phyloP scores from a whole-genome alignment of 441 rosid species.

The Geranium incanum region DNA sequence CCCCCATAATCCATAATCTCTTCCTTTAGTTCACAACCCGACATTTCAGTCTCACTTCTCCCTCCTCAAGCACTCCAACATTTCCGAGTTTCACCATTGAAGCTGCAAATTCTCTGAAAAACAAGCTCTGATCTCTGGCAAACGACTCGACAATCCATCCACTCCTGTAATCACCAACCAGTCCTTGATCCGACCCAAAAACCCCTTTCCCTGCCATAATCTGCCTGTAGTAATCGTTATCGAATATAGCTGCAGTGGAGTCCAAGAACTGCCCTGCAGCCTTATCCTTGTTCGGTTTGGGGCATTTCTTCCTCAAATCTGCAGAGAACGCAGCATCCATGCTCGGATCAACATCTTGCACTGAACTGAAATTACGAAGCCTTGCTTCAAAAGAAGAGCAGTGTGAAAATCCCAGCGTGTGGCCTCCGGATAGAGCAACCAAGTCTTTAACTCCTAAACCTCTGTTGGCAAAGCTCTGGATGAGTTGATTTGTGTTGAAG shows the following conservation, averaged over 20 bases:
- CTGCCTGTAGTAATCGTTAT: conserved; percentile 56
- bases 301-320: conserved; percentile 42
- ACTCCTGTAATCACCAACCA: conserved; percentile 43
- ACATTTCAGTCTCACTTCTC: conserved; percentile 56
- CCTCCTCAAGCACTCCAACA: conserved; percentile 47
- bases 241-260: conserved; percentile 46
- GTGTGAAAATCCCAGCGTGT: conserved; percentile 63
- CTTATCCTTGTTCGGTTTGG: conserved; percentile 33
- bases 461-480: conserved; percentile 59
- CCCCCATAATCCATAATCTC: too few species aligned
- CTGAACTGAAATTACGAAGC: conserved; percentile 46
- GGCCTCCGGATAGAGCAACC: conserved; percentile 74
- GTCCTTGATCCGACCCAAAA: conserved; percentile 56
- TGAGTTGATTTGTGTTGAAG: conserved; percentile 54
- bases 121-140: conserved; percentile 48
- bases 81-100: conserved; percentile 70
- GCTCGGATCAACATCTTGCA: conserved; percentile 49
- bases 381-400: conserved; percentile 65
- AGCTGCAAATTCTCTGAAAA: conserved; percentile 56
- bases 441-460: conserved; percentile 65
- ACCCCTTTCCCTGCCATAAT: conserved; percentile 46
- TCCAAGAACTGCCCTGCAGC: conserved; percentile 64
- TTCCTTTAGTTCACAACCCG: conserved; percentile 30
- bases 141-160: conserved; percentile 52
- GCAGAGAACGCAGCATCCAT: conserved; percentile 41